phyloP scores from a whole-genome alignment of 192 early-diverging fungal genomes.

The Umbelopsis sp. region DNA sequence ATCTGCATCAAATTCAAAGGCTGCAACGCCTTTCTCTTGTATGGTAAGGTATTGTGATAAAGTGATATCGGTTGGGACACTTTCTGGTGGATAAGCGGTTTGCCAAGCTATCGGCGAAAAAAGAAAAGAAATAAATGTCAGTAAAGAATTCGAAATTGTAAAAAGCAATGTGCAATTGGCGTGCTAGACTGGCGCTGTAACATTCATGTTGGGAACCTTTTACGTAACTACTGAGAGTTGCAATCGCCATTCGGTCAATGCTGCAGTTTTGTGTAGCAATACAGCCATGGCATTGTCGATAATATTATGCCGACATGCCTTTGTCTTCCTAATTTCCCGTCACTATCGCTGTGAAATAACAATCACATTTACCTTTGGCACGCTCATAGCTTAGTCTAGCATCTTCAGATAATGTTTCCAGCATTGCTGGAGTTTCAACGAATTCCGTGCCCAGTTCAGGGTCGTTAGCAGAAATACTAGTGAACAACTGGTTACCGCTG shows the following conservation, averaged over 20 bases:
- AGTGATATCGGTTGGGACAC: slow-evolving; percentile 76
- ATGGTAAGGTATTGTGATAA: slow-evolving; percentile 73
- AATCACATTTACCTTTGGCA: slow-evolving; percentile 40
- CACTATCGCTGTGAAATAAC: too few species aligned
- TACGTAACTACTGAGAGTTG: not conserved
- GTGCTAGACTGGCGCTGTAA: too few species aligned
- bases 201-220: too few species aligned
- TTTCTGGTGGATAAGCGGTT: slow-evolving; percentile 70
- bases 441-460: slow-evolving; percentile 39
- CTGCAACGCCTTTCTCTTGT: slow-evolving; percentile 80
- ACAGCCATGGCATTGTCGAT: not conserved
- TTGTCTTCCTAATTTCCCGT: too few species aligned
- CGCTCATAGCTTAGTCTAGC: slow-evolving; percentile 48
- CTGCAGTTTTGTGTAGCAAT: not conserved
- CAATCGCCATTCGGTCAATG: not conserved
- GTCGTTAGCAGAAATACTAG: slow-evolving; percentile 37
- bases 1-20: slow-evolving; percentile 80
- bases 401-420: slow-evolving; percentile 42
- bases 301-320: too few species aligned
- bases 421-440: slow-evolving; percentile 22
- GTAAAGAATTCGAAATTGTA: not conserved
- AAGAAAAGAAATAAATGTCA: not conserved
- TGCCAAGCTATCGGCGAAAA: slow-evolving; percentile 58
- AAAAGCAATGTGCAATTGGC: too few species aligned
- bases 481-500: slow-evolving; percentile 24